Evolutionary conservation across 352 stramenopile genomes (phyloP).

Genomic region (Pythium utonaiense): DNA sequence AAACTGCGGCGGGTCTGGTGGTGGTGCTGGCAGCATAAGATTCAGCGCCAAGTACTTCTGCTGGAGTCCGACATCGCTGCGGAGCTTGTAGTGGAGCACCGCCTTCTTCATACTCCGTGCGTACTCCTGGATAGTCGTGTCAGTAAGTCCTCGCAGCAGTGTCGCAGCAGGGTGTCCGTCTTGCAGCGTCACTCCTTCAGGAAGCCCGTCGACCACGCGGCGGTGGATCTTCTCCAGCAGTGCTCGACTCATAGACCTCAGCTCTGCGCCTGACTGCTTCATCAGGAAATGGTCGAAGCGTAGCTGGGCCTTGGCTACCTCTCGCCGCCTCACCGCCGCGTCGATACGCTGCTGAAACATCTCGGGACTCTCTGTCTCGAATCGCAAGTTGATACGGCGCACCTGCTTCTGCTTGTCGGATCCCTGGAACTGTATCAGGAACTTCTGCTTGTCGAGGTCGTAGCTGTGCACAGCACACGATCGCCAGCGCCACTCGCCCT

Average conservation of each 20-base stretch:
- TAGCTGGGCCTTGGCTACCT: constrained; percentile 83
- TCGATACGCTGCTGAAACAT: constrained; percentile 77
- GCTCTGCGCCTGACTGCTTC: constrained; percentile 62
- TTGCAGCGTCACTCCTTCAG: constrained; percentile 46
- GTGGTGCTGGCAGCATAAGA: constrained; percentile 37
- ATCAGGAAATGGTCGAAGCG: constrained; percentile 90
- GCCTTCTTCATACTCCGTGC: constrained; percentile 92
- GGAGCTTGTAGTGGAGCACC: constrained; percentile 67
- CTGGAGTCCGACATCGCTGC: constrained; percentile 49
- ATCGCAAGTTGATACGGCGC: constrained; percentile 89
- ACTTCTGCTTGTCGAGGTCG: constrained; percentile 61
- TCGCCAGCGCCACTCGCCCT: constrained; percentile 83
- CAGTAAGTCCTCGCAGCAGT: constrained; percentile 82
- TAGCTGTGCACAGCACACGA: constrained; percentile 63
- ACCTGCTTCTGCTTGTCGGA: constrained; percentile 86
- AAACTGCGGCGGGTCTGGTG: constrained; percentile 29
- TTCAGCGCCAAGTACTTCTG: constrained; percentile 69
- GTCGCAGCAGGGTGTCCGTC: constrained; percentile 54
- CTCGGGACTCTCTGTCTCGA: constrained; percentile 71
- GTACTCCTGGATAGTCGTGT: constrained; percentile 88
- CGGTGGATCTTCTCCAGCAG: constrained; percentile 84
- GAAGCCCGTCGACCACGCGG: constrained; percentile 79
- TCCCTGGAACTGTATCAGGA: constrained; percentile 81
- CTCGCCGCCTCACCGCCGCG: constrained; percentile 50
- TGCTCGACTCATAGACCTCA: constrained; percentile 75